Evolutionary conservation across 176 grass and related monocot species (phyloP), one percentile per base, ranked within the genome.

Genomic region (Oryza longistaminata): DNA sequence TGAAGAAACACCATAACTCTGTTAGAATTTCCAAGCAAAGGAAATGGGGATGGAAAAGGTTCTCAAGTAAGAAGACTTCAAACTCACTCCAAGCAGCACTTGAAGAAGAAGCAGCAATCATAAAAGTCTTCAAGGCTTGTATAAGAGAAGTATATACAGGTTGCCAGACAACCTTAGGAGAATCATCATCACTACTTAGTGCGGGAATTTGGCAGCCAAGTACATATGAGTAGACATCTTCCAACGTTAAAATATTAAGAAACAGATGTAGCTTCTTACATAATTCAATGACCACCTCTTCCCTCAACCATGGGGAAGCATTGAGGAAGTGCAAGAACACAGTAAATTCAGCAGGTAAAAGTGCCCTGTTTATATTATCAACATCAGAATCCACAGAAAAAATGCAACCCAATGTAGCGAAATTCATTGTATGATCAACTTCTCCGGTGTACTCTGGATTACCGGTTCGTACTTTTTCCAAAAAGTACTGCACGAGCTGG

Each of bases 1-100:
- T 37, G 44, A 95, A 84, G 84, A 95, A 98, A 76, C 90, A 95
- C 87, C 86, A 93, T 70, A 98, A 76, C 75, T 98, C 96, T 76
- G 91, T 93, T 68, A 90, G 27, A 85, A 98, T 89, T 85, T 92
- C 93, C 79, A 92, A 65, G 70, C 91, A 92, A 75, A 98, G 87
- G 78, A 87, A 92, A 90, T 98, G 96, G 60, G 91, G 89, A 55
- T 90, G 87, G 81, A 93, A 93, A 87, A 98, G 71, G 64, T 90
- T 93, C 78, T 89, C 85, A 71, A 95, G 83, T 84, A 98, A 85
- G 82, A 95, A 86, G 66, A 75, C 77, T 85, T 93, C 93, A 70
- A 93, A 22, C 26, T 90, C 91, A 48, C 86, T 88, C 93, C 91
- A 98, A 81, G 81, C 83, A 92, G 78, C 66, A 90, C 64, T 42